Evolutionary conservation across 768 basidiomycete species (phyloP).

Genomic region (Kwoniella mangroviensis): DNA sequence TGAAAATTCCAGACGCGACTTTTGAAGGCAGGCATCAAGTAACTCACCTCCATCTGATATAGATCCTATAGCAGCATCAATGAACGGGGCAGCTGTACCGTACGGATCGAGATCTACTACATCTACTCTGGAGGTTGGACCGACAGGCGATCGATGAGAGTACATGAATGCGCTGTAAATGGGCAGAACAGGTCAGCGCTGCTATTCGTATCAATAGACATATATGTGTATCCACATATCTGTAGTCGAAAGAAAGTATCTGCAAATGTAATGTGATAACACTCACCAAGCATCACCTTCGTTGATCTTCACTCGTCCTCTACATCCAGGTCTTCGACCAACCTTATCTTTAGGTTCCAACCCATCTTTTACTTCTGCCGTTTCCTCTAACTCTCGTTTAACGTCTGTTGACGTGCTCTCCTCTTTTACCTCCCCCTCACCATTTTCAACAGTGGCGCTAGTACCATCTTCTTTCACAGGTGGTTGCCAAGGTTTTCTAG

Average conservation of each 20-base stretch:
- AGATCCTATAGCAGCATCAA: slow-evolving; percentile 89
- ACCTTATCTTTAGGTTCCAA: slow-evolving; percentile 25
- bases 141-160: slow-evolving; percentile 70
- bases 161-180: slow-evolving; percentile 81
- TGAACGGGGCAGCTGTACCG: slow-evolving; percentile 94
- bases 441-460: slow-evolving; percentile 4
- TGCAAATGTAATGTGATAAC: no score
- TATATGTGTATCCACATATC: no score
- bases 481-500: slow-evolving; percentile 11
- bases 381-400: neutral
- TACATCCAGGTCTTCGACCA: slow-evolving; percentile 45
- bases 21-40: no score
- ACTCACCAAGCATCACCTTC: slow-evolving; percentile 92
- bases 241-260: no score
- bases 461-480: neutral
- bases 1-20: no score
- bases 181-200: no score
- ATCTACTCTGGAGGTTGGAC: slow-evolving; percentile 70
- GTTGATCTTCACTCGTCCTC: slow-evolving; percentile 74
- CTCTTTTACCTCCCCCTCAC: slow-evolving; percentile 21
- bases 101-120: slow-evolving; percentile 98
- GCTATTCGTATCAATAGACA: no score
- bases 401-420: neutral
- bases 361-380: slow-evolving; percentile 20
- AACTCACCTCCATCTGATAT: slow-evolving; percentile 81